Evolutionary conservation across 148 eudicot genomes (phyloP).

Genomic region (Rhododendron ovatum): DNA sequence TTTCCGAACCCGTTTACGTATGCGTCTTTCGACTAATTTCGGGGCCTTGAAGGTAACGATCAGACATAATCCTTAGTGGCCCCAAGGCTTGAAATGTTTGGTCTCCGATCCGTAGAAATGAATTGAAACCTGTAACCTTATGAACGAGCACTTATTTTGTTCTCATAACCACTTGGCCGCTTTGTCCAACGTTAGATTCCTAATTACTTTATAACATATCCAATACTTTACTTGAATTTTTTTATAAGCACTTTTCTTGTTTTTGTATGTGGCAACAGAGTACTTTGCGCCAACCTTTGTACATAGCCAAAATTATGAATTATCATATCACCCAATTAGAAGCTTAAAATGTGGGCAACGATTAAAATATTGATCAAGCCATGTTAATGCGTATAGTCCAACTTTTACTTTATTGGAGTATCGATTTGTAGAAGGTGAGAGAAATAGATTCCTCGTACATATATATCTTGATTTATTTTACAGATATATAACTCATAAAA

Average conservation of each 20-base stretch:
- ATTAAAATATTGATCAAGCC: background rate
- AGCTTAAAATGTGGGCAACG: background rate
- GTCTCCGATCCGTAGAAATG: no score
- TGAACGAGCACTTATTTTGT: no score
- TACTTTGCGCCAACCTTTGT: background rate
- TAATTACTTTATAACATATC: background rate
- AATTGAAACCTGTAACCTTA: no score
- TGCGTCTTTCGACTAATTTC: fast-evolving
- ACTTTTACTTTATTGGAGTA: background rate
- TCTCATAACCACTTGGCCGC: background rate
- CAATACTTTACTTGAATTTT: background rate
- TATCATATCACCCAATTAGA: background rate
- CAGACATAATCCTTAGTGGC: no score
- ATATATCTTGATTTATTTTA: background rate
- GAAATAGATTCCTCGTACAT: background rate
- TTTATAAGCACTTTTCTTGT: background rate
- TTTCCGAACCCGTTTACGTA: no score
- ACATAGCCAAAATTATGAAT: background rate
- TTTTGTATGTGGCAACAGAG: background rate
- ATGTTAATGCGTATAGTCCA: background rate
- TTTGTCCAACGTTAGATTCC: background rate
- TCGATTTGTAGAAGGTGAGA: no score
- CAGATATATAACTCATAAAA: background rate
- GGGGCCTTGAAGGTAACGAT: no score
- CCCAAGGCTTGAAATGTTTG: no score